Evolutionary conservation across 2,329 filamentous ascomycete genomes (phyloP).

Genomic region (Lachnellula occidentalis): DNA sequence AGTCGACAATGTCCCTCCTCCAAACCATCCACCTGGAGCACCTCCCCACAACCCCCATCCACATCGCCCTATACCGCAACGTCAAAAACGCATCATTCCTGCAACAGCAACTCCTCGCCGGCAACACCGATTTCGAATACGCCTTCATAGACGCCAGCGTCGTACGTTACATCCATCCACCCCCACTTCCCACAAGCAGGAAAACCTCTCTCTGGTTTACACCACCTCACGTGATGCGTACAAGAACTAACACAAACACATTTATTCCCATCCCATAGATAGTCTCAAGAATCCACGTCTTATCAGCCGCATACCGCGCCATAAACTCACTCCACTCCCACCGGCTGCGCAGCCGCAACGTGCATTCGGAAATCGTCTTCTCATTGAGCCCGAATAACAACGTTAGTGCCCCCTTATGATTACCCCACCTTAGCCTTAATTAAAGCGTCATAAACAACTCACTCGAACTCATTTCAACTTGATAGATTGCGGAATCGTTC

Average conservation of each 20-base stretch:
- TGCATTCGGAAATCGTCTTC: constrained; percentile 53
- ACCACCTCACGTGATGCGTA: constrained; percentile 11
- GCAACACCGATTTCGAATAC: constrained; percentile 85
- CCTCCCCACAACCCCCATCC: constrained; percentile 61
- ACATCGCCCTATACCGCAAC: constrained; percentile 69
- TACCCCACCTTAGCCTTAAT: no score
- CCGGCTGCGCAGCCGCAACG: constrained; percentile 44
- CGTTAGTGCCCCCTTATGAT: constrained; percentile 29
- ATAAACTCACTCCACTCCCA: constrained; percentile 40
- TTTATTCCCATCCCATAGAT: constrained; percentile 32
- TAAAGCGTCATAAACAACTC: constrained; percentile 1
- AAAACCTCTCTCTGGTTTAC: no score
- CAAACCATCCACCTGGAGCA: constrained; percentile 71
- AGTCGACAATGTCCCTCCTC: constrained; percentile 41
- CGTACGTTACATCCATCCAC: constrained; percentile 41
- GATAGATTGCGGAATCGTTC: constrained; percentile 84
- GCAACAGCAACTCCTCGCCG: constrained; percentile 75
- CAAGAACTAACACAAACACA: constrained; percentile 1
- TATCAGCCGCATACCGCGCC: constrained; percentile 45
- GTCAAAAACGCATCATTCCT: constrained; percentile 74
- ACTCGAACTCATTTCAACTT: constrained; percentile 5
- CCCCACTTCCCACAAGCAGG: no score
- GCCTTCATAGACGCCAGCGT: constrained; percentile 83
- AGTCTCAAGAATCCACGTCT: constrained; percentile 41
- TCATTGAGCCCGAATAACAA: constrained; percentile 51